Evolutionary conservation across 352 stramenopile species (phyloP).

Genomic region (Thalassiosira pacifica): DNA sequence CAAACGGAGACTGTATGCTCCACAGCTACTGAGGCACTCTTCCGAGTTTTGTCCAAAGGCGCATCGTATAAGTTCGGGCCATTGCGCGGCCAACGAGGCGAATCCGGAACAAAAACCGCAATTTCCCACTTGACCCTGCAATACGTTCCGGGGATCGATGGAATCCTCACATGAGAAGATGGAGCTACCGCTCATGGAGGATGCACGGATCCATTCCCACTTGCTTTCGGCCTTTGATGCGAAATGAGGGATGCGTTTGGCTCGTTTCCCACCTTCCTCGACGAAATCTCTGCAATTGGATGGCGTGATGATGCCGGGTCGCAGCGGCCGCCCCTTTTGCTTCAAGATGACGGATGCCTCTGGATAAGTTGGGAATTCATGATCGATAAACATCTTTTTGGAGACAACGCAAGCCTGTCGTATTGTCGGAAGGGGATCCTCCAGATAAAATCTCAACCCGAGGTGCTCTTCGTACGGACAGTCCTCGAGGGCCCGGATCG

Average conservation of each 20-base stretch:
- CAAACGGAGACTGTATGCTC: no score
- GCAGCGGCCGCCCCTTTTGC: no score
- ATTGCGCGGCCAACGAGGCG: conserved; percentile 18
- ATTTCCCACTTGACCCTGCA: conserved; percentile 47
- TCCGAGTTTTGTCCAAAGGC: conserved; percentile 22
- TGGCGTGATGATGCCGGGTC: conserved; percentile 29
- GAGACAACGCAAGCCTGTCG: conserved; percentile 1
- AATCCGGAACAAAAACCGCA: conserved; percentile 46
- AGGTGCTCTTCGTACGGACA: conserved; percentile 1
- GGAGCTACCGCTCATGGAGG: conserved; percentile 7
- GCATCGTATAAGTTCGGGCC: conserved; percentile 11
- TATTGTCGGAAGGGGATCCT: conserved; percentile 1
- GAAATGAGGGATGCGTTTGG: conserved; percentile 22
- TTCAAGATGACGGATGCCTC: not conserved
- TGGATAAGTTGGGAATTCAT: not conserved
- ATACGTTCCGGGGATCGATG: conserved; percentile 33
- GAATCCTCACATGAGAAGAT: conserved; percentile 11
- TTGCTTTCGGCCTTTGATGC: conserved; percentile 11
- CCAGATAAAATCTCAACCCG: conserved; percentile 6
- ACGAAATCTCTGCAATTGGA: conserved; percentile 41
- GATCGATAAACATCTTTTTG: conserved; percentile 13
- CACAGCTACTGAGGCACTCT: not conserved
- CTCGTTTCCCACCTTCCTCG: conserved; percentile 12
- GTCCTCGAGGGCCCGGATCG: not conserved
- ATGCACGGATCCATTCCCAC: conserved; percentile 39